Evolutionary conservation across 352 stramenopile genomes (phyloP).

Genomic region (Paralagenidium karlingii): DNA sequence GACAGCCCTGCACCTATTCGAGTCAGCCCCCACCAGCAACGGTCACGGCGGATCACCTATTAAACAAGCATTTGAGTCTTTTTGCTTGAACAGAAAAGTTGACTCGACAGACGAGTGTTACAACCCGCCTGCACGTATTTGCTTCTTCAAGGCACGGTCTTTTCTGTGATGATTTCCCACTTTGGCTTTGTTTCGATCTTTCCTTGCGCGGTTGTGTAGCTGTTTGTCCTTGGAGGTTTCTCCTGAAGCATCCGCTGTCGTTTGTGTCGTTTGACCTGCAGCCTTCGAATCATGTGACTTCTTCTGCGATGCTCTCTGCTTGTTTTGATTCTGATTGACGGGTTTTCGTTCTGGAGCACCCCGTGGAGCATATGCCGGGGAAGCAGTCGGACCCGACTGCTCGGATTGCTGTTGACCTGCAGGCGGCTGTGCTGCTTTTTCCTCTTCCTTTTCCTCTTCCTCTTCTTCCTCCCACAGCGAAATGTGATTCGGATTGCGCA

Average conservation of each 20-base stretch:
- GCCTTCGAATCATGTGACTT: conserved; percentile 14
- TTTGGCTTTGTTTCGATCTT: conserved; percentile 63
- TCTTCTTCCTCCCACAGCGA: conserved; percentile 3
- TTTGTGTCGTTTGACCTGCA: background rate
- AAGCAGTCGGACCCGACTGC: no score
- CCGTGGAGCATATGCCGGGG: conserved; percentile 1
- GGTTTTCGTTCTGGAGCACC: conserved; percentile 3
- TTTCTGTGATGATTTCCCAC: conserved; percentile 74
- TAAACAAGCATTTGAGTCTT: conserved; percentile 6
- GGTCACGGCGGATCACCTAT: conserved; percentile 31
- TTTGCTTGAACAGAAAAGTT: background rate
- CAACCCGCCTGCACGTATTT: no score
- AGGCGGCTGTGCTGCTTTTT: conserved; percentile 17
- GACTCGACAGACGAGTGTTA: background rate
- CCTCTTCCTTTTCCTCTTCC: conserved; percentile 9
- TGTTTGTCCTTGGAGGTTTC: conserved; percentile 6
- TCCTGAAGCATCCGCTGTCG: conserved; percentile 1
- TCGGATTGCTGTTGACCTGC: no score
- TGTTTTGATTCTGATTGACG: conserved; percentile 14
- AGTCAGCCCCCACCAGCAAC: no score
- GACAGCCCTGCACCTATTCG: no score
- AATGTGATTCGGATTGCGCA: conserved; percentile 40
- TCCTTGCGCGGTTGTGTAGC: conserved; percentile 13
- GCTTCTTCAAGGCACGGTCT: conserved; percentile 70
- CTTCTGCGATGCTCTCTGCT: conserved; percentile 5